Percentiles rank a stretch among this genome's conserved stretches.
Conservation (phyloP, 177 flowering plant species). For the Vitis hybrid region DNA sequence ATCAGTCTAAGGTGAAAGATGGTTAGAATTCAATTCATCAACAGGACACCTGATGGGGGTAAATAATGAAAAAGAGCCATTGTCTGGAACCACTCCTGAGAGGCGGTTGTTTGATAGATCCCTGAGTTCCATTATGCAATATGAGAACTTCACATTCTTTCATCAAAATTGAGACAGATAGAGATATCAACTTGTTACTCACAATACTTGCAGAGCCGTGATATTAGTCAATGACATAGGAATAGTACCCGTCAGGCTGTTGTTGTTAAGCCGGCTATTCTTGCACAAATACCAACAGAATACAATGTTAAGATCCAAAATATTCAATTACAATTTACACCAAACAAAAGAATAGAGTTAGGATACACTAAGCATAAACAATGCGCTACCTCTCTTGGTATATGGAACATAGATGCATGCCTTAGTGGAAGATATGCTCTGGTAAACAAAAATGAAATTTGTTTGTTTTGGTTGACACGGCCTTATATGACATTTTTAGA, state of each 20-base stretch:
- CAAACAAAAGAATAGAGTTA: background rate
- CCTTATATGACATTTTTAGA: too few species aligned
- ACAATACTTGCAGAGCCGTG: constrained; percentile 72
- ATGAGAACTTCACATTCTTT: background rate
- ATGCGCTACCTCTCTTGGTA: too few species aligned
- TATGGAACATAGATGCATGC: too few species aligned
- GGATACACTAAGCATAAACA: background rate
- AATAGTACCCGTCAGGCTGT: constrained; percentile 60
- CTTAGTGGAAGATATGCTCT: too few species aligned
- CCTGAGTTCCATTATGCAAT: constrained; percentile 30
- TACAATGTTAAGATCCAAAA: constrained; percentile 9
- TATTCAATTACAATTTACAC: background rate
- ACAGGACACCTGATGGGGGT: constrained; percentile 52
- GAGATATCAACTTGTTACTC: constrained; percentile 28
- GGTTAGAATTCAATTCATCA: background rate
- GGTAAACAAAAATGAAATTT: too few species aligned
- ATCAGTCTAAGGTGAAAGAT: background rate
- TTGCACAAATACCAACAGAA: constrained; percentile 26
- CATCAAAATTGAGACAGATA: background rate
- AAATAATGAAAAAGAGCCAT: constrained; percentile 71
- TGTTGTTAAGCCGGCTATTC: constrained; percentile 76
- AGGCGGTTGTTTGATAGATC: constrained; percentile 74
- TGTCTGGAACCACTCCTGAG: constrained; percentile 73
- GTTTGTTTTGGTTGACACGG: too few species aligned
- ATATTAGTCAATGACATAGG: constrained; percentile 71